These are phyloP conservation scores for Talaromyces sp. DNA, from an alignment of 2,329 filamentous ascomycete species.

Conservation along the genomic window DNA sequence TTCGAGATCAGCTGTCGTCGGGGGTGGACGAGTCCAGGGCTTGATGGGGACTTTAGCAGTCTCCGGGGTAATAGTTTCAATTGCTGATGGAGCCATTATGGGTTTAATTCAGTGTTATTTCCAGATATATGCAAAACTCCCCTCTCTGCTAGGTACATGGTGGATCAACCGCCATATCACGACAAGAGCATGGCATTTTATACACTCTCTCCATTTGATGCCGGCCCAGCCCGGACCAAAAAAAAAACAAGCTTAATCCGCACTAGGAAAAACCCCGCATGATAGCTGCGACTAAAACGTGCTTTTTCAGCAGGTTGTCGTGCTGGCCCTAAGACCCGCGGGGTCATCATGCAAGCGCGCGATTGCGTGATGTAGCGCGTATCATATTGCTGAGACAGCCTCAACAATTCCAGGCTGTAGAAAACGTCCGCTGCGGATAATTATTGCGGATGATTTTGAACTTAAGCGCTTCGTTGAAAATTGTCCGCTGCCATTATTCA, in stretches of 20 bases:
- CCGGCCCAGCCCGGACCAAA: neutral
- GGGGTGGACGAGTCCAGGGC: constrained; percentile 22
- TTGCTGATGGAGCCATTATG: constrained; percentile 19
- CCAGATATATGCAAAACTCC: neutral
- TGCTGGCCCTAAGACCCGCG: neutral
- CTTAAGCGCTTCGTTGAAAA: neutral
- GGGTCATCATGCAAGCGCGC: neutral
- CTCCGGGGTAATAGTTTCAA: constrained; percentile 14
- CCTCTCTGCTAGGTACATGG: neutral
- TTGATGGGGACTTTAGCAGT: constrained; percentile 15
- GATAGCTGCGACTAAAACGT: neutral
- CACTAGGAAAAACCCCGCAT: neutral
- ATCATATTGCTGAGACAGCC: neutral
- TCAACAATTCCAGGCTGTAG: neutral
- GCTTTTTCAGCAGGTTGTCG: neutral
- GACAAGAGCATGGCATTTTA: constrained; percentile 1
- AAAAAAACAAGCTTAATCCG: neutral
- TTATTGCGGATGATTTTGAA: neutral
- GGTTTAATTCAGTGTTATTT: neutral
- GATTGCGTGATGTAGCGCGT: neutral
- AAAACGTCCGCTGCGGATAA: neutral
- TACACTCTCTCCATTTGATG: neutral
- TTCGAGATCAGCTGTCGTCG: constrained; percentile 31
- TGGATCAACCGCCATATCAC: neutral
- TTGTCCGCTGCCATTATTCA: neutral